phyloP scores from a whole-genome alignment of 1,284 basidiomycete species.

The Sphaerobolus stellatus region DNA sequence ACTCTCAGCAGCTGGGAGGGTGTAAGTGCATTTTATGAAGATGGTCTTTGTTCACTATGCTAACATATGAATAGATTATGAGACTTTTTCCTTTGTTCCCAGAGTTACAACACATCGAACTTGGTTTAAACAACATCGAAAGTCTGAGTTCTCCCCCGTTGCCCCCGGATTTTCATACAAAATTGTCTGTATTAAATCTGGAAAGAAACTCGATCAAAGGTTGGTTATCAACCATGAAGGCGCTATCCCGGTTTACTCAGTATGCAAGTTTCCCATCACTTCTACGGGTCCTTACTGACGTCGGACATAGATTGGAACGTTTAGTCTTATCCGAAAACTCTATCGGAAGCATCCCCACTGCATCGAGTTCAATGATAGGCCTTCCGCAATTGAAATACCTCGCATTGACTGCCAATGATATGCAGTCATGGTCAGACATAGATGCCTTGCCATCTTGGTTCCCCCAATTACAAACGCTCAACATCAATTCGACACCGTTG shows the following conservation, averaged over 20 bases:
- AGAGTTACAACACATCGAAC: constrained; percentile 61
- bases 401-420: constrained; percentile 60
- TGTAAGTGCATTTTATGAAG: constrained; percentile 37
- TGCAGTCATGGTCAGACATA: constrained; percentile 66
- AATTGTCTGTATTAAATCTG: constrained; percentile 66
- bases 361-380: constrained; percentile 22
- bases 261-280: constrained; percentile 35
- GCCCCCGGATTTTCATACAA: constrained; percentile 10
- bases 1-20: constrained; percentile 72
- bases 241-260: constrained; percentile 50
- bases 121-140: constrained; percentile 72
- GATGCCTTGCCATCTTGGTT: constrained; percentile 70
- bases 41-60: no score
- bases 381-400: constrained; percentile 52
- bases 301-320: constrained; percentile 48
- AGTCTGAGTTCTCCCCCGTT: constrained; percentile 31
- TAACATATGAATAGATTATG: constrained; percentile 33
- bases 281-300: constrained; percentile 17
- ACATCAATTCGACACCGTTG: constrained; percentile 62
- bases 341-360: constrained; percentile 50
- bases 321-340: constrained; percentile 71
- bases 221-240: constrained; percentile 56
- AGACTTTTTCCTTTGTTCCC: constrained; percentile 57
- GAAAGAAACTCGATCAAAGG: constrained; percentile 66
- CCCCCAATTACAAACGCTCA: constrained; percentile 58